These are phyloP conservation scores for Primulina huaijiensis DNA, from an alignment of 257 asterid genomes.

Conservation along the genomic window DNA sequence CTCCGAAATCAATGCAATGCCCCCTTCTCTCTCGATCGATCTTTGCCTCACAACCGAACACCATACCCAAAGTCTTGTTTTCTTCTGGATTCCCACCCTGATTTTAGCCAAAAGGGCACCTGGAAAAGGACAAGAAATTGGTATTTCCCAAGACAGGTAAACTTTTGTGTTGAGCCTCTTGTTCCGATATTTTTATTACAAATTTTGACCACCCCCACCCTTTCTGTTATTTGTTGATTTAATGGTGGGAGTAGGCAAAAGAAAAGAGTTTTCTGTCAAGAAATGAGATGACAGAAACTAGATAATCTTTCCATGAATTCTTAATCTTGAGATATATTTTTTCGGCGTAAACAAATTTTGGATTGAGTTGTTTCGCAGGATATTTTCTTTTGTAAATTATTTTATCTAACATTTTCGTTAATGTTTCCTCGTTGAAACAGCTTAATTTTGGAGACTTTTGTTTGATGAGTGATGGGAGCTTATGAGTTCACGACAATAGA, in stretches of 20 bases:
- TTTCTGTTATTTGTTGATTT: not conserved
- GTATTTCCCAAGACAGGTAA: slow-evolving; percentile 24
- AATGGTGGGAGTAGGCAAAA: not conserved
- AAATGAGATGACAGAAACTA: not conserved
- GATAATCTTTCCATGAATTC: not conserved
- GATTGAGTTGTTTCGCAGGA: no score
- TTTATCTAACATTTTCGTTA: not conserved
- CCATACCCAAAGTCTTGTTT: not conserved
- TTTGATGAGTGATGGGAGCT: no score
- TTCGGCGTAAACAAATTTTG: not conserved
- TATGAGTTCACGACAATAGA: no score
- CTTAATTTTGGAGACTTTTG: no score
- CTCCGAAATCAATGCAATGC: slow-evolving; percentile 42
- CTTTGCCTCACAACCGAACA: slow-evolving; percentile 24
- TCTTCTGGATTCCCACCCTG: slow-evolving; percentile 12
- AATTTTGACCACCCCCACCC: not conserved
- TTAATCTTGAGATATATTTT: not conserved
- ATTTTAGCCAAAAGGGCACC: slow-evolving; percentile 17
- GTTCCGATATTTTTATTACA: not conserved
- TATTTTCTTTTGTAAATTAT: not conserved
- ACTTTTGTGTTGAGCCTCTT: not conserved
- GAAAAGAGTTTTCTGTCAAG: not conserved
- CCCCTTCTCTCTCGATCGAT: slow-evolving; percentile 29
- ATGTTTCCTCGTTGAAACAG: no score
- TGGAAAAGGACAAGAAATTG: slow-evolving; percentile 5